A percentile compares a stretch with the other conserved stretches of the same genome.
Conservation (phyloP, 2,329 filamentous ascomycete species). For the Rhexocercosporidium sp. region DNA sequence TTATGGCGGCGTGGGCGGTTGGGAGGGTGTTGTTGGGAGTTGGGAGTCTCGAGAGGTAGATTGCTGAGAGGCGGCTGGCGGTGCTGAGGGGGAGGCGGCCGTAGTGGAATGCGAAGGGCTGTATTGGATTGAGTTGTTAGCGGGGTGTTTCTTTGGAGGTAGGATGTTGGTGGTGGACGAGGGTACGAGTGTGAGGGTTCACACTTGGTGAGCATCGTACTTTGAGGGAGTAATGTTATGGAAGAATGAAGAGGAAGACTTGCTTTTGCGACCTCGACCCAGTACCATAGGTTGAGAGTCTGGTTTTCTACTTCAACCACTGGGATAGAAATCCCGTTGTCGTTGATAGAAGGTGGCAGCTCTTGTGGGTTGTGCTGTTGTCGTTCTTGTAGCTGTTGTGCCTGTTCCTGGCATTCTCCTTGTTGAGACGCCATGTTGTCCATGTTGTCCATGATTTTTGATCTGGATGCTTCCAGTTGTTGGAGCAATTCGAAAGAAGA, state of each 20-base stretch:
- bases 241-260: not conserved
- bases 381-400: not conserved
- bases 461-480: not conserved
- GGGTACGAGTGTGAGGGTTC: not conserved
- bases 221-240: not conserved
- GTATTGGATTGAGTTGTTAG: not conserved
- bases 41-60: conserved; percentile 3
- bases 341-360: not conserved
- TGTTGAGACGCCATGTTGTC: not conserved
- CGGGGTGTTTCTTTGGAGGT: not conserved
- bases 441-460: not conserved
- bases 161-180: not conserved
- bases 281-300: not conserved
- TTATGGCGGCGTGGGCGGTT: not conserved
- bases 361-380: not conserved
- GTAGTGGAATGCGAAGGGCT: conserved; percentile 4
- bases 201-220: no score
- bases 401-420: not conserved
- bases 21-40: not conserved
- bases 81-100: not conserved
- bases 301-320: not conserved
- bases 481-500: not conserved
- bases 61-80: not conserved
- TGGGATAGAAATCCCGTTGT: not conserved
- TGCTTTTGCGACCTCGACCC: conserved; percentile 3